A percentile compares a stretch with the other conserved stretches of the same genome.
phyloP scores from a whole-genome alignment of 805 yeast species.

The Ogataea methanolica region DNA sequence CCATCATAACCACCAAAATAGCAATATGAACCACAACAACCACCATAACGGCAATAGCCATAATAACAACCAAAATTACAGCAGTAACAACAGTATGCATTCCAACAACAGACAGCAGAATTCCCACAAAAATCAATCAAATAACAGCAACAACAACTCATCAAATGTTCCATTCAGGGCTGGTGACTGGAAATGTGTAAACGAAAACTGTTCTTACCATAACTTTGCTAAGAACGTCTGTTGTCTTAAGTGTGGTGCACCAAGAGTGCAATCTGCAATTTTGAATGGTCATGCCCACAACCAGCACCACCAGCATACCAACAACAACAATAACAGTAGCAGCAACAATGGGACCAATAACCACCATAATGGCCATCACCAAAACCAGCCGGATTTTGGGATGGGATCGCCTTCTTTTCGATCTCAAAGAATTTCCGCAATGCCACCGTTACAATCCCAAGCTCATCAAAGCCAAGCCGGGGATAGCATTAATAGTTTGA shows the following conservation, averaged over 20 bases:
- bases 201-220: constrained; percentile 77
- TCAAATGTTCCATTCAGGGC: constrained; percentile 87
- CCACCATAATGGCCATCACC: constrained; percentile 2
- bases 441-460: not conserved
- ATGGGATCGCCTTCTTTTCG: not conserved
- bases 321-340: constrained; percentile 6
- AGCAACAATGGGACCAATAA: not conserved
- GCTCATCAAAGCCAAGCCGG: not conserved
- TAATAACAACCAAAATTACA: constrained; percentile 13
- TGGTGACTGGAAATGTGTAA: constrained; percentile 92
- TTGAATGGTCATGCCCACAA: constrained; percentile 27
- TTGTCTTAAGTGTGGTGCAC: constrained; percentile 85
- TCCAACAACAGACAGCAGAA: constrained; percentile 7
- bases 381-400: constrained; percentile 1
- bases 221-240: constrained; percentile 87
- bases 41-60: constrained; percentile 12
- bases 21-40: constrained; percentile 11
- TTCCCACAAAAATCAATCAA: not conserved
- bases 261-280: constrained; percentile 39
- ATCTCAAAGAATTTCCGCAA: constrained; percentile 1
- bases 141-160: constrained; percentile 13
- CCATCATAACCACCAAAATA: constrained; percentile 12
- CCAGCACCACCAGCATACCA: constrained; percentile 17
- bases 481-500: not conserved
- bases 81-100: constrained; percentile 12